A percentile compares a stretch with the other conserved stretches of the same genome.
These are phyloP conservation scores for Tuctoria greenei DNA, from an alignment of 176 grass and related monocot species.

Conservation along the genomic window DNA sequence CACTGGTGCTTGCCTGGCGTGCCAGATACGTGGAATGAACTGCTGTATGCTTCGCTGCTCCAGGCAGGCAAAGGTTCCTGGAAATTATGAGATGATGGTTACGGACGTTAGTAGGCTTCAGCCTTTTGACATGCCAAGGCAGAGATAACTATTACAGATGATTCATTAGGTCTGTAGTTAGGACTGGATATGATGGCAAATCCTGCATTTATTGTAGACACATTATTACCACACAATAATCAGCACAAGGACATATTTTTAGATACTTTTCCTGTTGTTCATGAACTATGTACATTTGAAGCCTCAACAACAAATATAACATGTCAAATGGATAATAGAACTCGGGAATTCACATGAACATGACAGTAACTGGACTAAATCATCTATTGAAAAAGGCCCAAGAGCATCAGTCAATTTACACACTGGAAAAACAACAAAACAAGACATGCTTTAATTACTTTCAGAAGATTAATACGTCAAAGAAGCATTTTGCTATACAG, in stretches of 20 bases:
- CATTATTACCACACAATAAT: neutral
- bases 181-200: conserved; percentile 12
- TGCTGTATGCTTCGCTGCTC: conserved; percentile 76
- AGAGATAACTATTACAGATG: neutral
- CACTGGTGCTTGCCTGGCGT: conserved; percentile 94
- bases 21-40: conserved; percentile 88
- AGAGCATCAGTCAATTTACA: neutral
- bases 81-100: conserved; percentile 40
- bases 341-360: conserved; percentile 18
- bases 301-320: conserved; percentile 21
- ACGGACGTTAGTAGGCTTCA: neutral
- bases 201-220: neutral
- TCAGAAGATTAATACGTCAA: neutral
- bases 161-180: conserved; percentile 8
- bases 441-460: neutral
- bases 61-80: conserved; percentile 67
- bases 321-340: conserved; percentile 3
- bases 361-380: neutral
- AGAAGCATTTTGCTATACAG: conserved; percentile 7
- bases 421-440: neutral
- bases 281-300: conserved; percentile 33
- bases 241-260: neutral
- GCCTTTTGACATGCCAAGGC: neutral
- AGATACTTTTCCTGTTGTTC: neutral
- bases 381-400: neutral